Percentiles rank a stretch among this genome's conserved stretches.
Evolutionary conservation across 2,329 filamentous ascomycete genomes (phyloP).

Genomic region (Diaporthe sp.): DNA sequence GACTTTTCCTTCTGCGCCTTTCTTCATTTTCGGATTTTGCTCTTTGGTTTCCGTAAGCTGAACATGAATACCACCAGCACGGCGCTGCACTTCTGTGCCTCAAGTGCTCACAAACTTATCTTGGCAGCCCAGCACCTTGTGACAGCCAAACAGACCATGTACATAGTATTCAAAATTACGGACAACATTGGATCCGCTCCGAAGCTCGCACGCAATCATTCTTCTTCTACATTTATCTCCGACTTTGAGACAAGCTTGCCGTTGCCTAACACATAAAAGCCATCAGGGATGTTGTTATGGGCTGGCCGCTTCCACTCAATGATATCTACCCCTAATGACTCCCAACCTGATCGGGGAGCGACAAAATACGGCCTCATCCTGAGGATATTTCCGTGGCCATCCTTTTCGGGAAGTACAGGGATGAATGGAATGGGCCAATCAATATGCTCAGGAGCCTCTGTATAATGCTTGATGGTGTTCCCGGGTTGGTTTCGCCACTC

Average conservation of each 20-base stretch:
- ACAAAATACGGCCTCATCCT: not conserved
- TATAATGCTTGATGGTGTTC: constrained; percentile 6
- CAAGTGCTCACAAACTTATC: no score
- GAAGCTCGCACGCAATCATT: not conserved
- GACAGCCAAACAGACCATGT: no score
- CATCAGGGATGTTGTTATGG: constrained; percentile 5
- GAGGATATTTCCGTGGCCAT: not conserved
- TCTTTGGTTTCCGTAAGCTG: no score
- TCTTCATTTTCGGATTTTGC: no score
- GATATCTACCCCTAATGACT: constrained; percentile 1
- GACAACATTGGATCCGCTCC: not conserved
- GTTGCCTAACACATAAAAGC: constrained; percentile 8
- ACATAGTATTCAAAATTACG: not conserved
- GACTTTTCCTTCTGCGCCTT: no score
- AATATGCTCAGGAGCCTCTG: not conserved
- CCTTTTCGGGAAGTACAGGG: not conserved
- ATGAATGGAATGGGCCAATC: constrained; percentile 11
- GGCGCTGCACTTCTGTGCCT: no score
- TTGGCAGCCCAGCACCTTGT: no score
- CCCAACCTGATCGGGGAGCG: not conserved
- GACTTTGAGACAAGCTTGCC: not conserved
- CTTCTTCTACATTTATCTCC: not conserved
- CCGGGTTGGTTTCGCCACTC: constrained; percentile 51
- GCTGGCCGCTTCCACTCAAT: constrained; percentile 21
- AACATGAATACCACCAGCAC: no score